Conservation (phyloP, 2,329 filamentous ascomycete species). For the Ophiostoma australiae region DNA sequence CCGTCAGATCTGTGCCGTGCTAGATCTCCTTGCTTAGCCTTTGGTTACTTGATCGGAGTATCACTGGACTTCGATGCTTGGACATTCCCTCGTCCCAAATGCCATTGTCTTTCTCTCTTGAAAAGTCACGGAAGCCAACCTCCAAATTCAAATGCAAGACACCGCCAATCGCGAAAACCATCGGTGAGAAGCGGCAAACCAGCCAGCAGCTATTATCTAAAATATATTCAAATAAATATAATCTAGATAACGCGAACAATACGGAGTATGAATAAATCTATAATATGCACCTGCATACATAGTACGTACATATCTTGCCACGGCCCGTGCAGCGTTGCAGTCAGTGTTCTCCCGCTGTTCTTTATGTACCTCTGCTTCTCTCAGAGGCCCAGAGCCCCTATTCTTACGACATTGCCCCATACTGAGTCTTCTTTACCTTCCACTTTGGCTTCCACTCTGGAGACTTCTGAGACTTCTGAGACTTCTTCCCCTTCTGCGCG, state of each 20-base stretch:
- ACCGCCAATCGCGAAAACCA: background rate
- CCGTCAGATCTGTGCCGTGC: background rate
- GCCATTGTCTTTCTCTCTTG: background rate
- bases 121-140: background rate
- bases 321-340: constrained; percentile 11
- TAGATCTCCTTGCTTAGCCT: background rate
- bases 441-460: background rate
- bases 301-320: background rate
- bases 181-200: constrained; percentile 5
- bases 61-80: background rate
- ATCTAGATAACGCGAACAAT: background rate
- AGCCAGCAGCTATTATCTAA: background rate
- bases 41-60: background rate
- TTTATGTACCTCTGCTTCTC: background rate
- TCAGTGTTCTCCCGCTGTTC: constrained; percentile 12
- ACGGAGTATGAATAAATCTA: background rate
- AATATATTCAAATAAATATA: background rate
- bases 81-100: background rate
- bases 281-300: background rate
- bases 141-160: constrained; percentile 3
- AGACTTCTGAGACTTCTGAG: too few relatives aligned
- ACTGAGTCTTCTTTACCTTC: background rate
- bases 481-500: too few relatives aligned
- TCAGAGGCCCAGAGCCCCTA: background rate
- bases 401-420: constrained; percentile 13